Conservation (phyloP, 192 early-diverging fungal species). For the Coemansia asiatica region DNA sequence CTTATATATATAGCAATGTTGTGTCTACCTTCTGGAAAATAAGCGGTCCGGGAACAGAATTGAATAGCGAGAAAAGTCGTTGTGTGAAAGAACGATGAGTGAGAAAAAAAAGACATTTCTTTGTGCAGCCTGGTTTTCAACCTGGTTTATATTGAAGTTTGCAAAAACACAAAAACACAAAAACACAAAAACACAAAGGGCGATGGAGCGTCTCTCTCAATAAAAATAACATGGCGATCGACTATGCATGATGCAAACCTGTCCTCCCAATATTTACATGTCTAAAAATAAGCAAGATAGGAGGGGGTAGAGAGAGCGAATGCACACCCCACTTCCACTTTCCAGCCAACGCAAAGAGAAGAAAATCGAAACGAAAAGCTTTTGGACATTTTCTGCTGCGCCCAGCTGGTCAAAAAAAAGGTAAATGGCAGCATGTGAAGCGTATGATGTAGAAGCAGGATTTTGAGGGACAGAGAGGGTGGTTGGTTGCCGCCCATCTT, state of each 20-base stretch:
- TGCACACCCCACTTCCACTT: conserved; percentile 3
- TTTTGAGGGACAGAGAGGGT: not conserved
- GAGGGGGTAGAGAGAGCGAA: conserved; percentile 1
- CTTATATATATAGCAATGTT: conserved; percentile 17
- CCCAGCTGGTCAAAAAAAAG: not conserved
- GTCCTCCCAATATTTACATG: conserved; percentile 18
- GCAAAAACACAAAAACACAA: conserved; percentile 31
- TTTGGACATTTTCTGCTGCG: not conserved
- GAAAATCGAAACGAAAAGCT: not conserved
- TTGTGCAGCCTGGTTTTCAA: conserved; percentile 23
- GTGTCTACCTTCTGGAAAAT: conserved; percentile 23
- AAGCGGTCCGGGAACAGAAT: conserved; percentile 40
- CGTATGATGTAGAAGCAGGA: not conserved
- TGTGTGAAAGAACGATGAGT: conserved; percentile 44
- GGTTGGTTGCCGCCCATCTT: not conserved
- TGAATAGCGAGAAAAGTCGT: conserved; percentile 41
- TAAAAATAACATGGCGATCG: conserved; percentile 21
- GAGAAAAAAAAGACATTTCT: conserved; percentile 23
- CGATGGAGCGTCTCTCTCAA: conserved; percentile 10
- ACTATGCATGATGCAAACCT: conserved; percentile 20
- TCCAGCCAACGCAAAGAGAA: conserved; percentile 2
- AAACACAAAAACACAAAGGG: conserved; percentile 16
- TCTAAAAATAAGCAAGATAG: conserved; percentile 22
- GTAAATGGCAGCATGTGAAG: conserved; percentile 3
- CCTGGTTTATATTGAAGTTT: conserved; percentile 40